A percentile compares a stretch with the other conserved stretches of the same genome.
phyloP scores from a whole-genome alignment of 1,284 basidiomycete genomes.

The Ustilago loliicola region DNA sequence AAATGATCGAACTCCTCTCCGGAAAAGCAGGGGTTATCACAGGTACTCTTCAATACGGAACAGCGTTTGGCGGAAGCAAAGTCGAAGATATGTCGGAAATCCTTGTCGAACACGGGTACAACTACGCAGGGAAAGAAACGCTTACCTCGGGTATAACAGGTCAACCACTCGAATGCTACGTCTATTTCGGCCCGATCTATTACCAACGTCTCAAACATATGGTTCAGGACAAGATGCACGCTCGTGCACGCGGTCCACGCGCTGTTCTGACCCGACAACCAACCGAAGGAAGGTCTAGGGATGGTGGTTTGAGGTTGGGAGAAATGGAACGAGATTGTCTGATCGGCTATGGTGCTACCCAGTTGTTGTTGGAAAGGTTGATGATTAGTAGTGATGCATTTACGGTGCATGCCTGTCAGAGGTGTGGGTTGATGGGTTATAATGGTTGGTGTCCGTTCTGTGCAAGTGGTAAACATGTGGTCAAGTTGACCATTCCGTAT shows the following conservation, averaged over 20 bases:
- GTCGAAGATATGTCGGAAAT: constrained; percentile 99
- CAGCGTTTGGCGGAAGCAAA: constrained; percentile 96
- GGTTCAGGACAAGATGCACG: constrained; percentile 99
- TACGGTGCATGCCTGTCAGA: constrained; percentile 93
- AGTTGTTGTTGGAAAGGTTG: constrained; percentile 91
- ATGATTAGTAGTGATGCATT: constrained; percentile 95
- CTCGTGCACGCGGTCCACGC: constrained; percentile 84
- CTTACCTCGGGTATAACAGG: constrained; percentile 97
- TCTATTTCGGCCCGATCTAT: constrained; percentile 98
- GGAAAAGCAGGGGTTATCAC: constrained; percentile 83
- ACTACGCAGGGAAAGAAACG: constrained; percentile 98
- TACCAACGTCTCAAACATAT: constrained; percentile 77
- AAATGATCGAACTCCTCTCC: constrained; percentile 99
- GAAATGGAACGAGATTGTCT: constrained; percentile 97
- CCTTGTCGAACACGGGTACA: constrained; percentile 94
- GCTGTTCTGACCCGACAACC: constrained; percentile 97
- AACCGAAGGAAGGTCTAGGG: constrained; percentile 96
- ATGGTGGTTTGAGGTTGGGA: constrained; percentile 95
- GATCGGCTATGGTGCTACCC: constrained; percentile 79
- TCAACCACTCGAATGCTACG: constrained; percentile 93
- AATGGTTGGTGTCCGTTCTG: constrained; percentile 76
- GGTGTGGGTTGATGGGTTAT: constrained; percentile 96
- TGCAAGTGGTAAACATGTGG: constrained; percentile 95
- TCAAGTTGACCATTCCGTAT: constrained; percentile 96
- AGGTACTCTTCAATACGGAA: constrained; percentile 90